Conservation (phyloP, 495 filamentous ascomycete species). For the Penicillium macrosclerotiorum region DNA sequence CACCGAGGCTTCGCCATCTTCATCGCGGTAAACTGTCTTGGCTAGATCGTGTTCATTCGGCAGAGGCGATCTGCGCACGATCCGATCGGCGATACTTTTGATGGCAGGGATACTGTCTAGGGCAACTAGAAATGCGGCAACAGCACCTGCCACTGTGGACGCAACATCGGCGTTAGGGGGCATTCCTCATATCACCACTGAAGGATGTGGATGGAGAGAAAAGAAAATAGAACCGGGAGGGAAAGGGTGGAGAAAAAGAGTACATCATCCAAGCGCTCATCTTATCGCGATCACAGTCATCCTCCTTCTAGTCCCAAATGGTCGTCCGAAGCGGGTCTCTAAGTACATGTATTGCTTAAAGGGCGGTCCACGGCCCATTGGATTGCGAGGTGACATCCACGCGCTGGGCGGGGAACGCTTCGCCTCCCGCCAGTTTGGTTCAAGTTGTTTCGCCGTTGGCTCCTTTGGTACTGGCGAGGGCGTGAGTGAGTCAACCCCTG, state of each 20-base stretch:
- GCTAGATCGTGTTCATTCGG: constrained; percentile 21
- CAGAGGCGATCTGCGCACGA: constrained; percentile 15
- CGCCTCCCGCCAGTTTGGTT: not conserved
- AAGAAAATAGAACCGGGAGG: not conserved
- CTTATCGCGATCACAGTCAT: constrained; percentile 6
- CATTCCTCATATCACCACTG: constrained; percentile 25
- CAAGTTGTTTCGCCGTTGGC: not conserved
- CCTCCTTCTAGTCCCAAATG: not conserved
- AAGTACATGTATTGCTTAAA: not conserved
- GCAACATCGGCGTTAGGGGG: constrained; percentile 14
- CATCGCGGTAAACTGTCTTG: constrained; percentile 26
- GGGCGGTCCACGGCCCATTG: too few relatives aligned
- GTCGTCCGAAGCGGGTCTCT: not conserved
- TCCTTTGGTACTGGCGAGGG: too few relatives aligned
- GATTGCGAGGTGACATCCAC: constrained; percentile 6
- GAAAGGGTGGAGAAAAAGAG: not conserved
- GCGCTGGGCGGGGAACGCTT: constrained; percentile 4
- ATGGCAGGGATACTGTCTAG: constrained; percentile 24
- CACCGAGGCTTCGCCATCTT: constrained; percentile 31
- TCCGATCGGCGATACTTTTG: constrained; percentile 17
- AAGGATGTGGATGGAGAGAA: not conserved
- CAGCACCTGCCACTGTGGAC: constrained; percentile 14
- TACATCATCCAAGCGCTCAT: not conserved
- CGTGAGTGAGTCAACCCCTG: constrained; percentile 3
- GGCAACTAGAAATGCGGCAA: constrained; percentile 27